phyloP scores from a whole-genome alignment of 352 stramenopile species.

The Phytophthora parvispora region DNA sequence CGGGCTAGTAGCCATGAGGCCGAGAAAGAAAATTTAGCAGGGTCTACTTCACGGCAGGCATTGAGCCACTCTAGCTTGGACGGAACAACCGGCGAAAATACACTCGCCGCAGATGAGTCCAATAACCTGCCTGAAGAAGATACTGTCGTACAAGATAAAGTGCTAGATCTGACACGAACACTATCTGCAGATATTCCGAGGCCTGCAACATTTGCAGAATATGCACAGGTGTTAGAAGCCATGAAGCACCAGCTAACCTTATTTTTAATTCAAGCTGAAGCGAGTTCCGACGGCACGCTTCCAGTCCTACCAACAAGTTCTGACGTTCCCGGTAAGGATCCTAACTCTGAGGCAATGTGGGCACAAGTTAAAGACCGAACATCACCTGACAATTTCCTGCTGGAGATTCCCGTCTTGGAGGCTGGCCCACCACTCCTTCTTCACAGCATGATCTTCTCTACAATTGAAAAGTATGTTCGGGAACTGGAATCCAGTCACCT shows the following conservation, averaged over 20 bases:
- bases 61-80: constrained; percentile 1
- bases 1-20: constrained; percentile 4
- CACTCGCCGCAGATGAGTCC: neutral
- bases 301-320: neutral
- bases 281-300: neutral
- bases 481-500: constrained; percentile 76
- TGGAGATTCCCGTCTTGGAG: constrained; percentile 69
- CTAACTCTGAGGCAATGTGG: constrained; percentile 2
- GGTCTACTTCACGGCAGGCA: constrained; percentile 18
- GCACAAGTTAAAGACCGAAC: constrained; percentile 31
- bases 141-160: constrained; percentile 3
- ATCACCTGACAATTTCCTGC: constrained; percentile 53
- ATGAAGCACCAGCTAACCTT: constrained; percentile 32
- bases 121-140: constrained; percentile 6
- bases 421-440: constrained; percentile 57
- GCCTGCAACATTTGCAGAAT: constrained; percentile 37
- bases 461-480: constrained; percentile 72
- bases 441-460: constrained; percentile 58
- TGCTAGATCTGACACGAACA: constrained; percentile 9
- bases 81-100: neutral
- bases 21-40: constrained; percentile 1
- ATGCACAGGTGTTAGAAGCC: constrained; percentile 29
- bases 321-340: neutral
- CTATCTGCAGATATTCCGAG: constrained; percentile 12
- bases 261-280: constrained; percentile 30